These are phyloP conservation scores for Fusarium sp. DNA, from an alignment of 2,329 filamentous ascomycete genomes.

Conservation along the genomic window DNA sequence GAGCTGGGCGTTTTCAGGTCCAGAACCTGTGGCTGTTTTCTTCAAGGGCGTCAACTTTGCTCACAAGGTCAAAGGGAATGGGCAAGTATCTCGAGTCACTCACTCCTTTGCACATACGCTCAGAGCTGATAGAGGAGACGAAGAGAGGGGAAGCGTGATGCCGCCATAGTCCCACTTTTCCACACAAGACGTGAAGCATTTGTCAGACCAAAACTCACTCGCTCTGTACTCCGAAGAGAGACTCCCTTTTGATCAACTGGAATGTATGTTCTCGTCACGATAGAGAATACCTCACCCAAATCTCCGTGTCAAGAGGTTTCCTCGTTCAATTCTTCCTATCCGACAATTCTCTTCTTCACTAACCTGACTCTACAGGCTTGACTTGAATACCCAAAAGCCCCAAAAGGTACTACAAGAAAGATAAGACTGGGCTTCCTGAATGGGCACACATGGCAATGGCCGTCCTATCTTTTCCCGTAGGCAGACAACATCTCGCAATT, in stretches of 20 bases:
- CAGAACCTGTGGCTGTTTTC: neutral
- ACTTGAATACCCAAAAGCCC: neutral
- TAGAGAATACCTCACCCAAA: conserved; percentile 3
- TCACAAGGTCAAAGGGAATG: neutral
- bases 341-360: neutral
- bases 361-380: neutral
- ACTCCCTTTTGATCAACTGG: conserved; percentile 22
- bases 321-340: conserved; percentile 9
- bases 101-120: neutral
- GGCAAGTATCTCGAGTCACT: neutral
- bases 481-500: conserved; percentile 9
- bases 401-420: neutral
- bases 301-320: conserved; percentile 9
- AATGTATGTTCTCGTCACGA: conserved; percentile 36
- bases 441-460: neutral
- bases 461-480: conserved; percentile 1
- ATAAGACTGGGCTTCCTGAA: neutral
- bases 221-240: neutral
- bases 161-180: conserved; percentile 43
- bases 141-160: conserved; percentile 37
- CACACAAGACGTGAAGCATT: conserved; percentile 28
- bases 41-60: neutral
- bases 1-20: neutral
- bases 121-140: neutral
- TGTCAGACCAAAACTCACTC: conserved; percentile 10